Percentiles rank a stretch among this genome's conserved stretches.
phyloP scores from a whole-genome alignment of 2,329 filamentous ascomycete genomes.

The Cytospora mali region DNA sequence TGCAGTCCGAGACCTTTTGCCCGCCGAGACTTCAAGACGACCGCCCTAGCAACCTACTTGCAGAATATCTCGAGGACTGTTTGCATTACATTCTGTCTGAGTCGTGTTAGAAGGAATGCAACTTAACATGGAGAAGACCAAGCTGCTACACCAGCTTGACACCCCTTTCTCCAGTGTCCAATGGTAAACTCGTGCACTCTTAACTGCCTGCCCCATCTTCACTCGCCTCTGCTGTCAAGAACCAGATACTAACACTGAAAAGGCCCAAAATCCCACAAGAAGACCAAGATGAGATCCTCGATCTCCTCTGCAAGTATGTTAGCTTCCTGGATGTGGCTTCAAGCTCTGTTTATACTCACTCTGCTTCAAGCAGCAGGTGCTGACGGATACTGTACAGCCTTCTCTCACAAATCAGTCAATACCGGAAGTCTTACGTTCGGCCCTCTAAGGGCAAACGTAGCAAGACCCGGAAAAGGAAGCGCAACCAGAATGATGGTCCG shows the following conservation, averaged over 20 bases:
- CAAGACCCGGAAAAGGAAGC: constrained; percentile 54
- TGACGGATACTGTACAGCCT: constrained; percentile 48
- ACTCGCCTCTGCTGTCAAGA: constrained; percentile 1
- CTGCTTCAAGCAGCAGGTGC: neutral
- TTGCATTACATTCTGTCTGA: neutral
- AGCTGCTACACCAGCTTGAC: constrained; percentile 65
- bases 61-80: neutral
- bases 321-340: constrained; percentile 18
- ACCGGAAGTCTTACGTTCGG: constrained; percentile 56
- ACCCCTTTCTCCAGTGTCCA: constrained; percentile 62
- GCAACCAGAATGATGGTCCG: constrained; percentile 33
- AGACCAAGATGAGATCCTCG: constrained; percentile 66
- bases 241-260: neutral
- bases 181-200: constrained; percentile 51
- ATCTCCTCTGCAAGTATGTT: constrained; percentile 68
- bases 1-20: too few species aligned
- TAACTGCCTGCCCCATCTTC: neutral
- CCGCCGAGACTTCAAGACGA: too few species aligned
- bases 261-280: constrained; percentile 64
- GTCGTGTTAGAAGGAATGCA: neutral
- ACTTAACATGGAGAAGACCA: constrained; percentile 55
- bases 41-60: neutral
- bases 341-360: neutral
- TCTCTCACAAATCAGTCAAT: constrained; percentile 63
- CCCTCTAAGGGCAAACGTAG: constrained; percentile 64